phyloP scores from a whole-genome alignment of 352 stramenopile species.

The Aphanomyces euteiches region DNA sequence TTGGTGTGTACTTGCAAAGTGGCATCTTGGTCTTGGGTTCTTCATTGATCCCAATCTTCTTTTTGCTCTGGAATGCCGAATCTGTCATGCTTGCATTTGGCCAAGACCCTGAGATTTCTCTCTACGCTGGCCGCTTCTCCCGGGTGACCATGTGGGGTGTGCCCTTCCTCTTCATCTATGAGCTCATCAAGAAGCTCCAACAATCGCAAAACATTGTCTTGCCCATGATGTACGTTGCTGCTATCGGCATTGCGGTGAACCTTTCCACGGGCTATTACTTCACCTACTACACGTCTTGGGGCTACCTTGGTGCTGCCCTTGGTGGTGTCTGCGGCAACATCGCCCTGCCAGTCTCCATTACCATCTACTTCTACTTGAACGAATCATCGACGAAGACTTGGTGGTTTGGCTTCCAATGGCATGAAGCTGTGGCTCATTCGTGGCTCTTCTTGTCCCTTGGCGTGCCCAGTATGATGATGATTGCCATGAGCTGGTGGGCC shows the following conservation, averaged over 20 bases:
- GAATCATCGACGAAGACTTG: constrained; percentile 45
- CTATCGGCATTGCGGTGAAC: constrained; percentile 77
- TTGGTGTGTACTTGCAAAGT: constrained; percentile 86
- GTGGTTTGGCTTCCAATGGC: constrained; percentile 64
- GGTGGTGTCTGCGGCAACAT: constrained; percentile 58
- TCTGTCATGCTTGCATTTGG: constrained; percentile 57
- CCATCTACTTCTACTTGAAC: constrained; percentile 67
- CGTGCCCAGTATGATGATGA: constrained; percentile 54
- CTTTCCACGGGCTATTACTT: constrained; percentile 68
- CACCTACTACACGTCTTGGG: constrained; percentile 69
- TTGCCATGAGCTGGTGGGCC: constrained; percentile 72
- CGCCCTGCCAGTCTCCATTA: constrained; percentile 50
- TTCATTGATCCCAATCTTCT: constrained; percentile 53
- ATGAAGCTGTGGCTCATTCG: constrained; percentile 44
- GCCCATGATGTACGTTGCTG: constrained; percentile 76
- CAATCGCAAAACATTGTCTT: constrained; percentile 83
- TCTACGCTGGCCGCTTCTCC: constrained; percentile 65
- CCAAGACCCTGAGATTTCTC: constrained; percentile 57
- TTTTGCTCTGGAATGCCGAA: constrained; percentile 74
- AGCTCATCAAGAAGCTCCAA: constrained; percentile 81
- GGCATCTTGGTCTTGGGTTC: constrained; percentile 59
- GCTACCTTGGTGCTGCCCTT: constrained; percentile 77
- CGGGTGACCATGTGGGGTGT: constrained; percentile 58
- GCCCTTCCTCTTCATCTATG: constrained; percentile 82
- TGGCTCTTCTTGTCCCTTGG: constrained; percentile 58